phyloP scores from a whole-genome alignment of 2,329 filamentous ascomycete genomes.

The Chlorencoelia australis region DNA sequence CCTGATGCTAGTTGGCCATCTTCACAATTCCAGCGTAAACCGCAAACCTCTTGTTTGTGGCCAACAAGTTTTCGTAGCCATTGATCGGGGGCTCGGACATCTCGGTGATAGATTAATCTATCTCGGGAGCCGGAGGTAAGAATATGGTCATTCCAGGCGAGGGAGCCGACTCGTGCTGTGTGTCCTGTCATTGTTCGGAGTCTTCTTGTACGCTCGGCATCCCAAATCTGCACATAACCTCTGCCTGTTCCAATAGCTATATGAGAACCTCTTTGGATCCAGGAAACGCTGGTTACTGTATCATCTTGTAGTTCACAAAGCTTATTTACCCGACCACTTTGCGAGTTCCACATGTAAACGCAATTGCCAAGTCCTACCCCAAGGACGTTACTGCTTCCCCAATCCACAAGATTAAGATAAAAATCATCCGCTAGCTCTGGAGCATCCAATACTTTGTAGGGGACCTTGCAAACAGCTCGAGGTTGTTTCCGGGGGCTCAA shows the following conservation, averaged over 20 bases:
- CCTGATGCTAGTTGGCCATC: conserved; percentile 91
- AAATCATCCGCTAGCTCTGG: conserved; percentile 96
- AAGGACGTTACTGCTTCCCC: conserved; percentile 90
- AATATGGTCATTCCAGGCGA: conserved; percentile 98
- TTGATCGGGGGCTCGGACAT: conserved; percentile 86
- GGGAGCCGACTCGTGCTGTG: conserved; percentile 79
- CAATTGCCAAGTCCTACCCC: conserved; percentile 87
- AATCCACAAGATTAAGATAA: conserved; percentile 94
- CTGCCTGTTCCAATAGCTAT: conserved; percentile 91
- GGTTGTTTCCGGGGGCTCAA: conserved; percentile 83
- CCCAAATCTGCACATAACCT: conserved; percentile 94
- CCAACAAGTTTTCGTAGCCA: conserved; percentile 80
- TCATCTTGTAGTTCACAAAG: conserved; percentile 89
- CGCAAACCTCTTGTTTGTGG: conserved; percentile 97
- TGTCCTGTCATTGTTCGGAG: conserved; percentile 96
- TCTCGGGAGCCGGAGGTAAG: conserved; percentile 92
- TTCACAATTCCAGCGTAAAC: conserved; percentile 92
- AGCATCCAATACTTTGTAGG: conserved; percentile 94
- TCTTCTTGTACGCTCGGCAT: conserved; percentile 76
- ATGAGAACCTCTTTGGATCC: conserved; percentile 97
- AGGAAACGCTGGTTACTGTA: conserved; percentile 90
- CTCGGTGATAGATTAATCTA: conserved; percentile 86
- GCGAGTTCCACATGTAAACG: conserved; percentile 98
- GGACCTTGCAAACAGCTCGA: conserved; percentile 86
- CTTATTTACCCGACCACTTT: conserved; percentile 83